Base-by-base conservation (phyloP, 2,329 filamentous ascomycete genomes). In the Colletotrichum liriopes region DNA sequence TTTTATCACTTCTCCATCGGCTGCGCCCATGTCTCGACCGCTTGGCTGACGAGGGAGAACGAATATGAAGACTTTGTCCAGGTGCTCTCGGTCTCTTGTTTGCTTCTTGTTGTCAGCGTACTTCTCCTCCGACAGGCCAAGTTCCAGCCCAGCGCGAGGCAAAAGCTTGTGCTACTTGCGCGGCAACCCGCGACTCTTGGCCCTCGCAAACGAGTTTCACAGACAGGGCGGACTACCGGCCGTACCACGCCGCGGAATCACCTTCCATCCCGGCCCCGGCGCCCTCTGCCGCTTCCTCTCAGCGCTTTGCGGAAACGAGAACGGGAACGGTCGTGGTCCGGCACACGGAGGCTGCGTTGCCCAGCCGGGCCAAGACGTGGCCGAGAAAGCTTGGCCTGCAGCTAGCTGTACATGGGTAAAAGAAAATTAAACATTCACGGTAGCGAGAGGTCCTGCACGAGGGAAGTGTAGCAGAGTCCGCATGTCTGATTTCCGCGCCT, bases 341-440 rank as follows among this genome's bases (percentile, higher is more conserved):
- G 20, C 18, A 37, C 20, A 37, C 14, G 32, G 8, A 9, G 5
- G 32, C 7, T 56, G 54, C 32, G 52, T 23, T 32, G 68, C 68
- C 68, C 56, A 63, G 64, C 49, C 56, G 58, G 51, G 64, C 43
- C 68, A 67, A 67, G 64, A 41, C 29, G 49, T 14, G 56, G 26
- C 68, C 51, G 58, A 71, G 47, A 55, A 71, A 71, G 47, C 41
- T 67, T 67, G 63, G 47, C 26, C 18, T 23, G 41, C 63, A 43
- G 63, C 55, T 39, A 37, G 63, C 55, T 39, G 35, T n/a, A n/a
- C 41, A n/a, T 29, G 26, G 12, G 12, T 26, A 26, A 54, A 52
- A 52, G 23, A 23, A 41, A 26, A 26, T 26, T 26, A 26, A 26
- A 26, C 23, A 26, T 26, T 2, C 23, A 26, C 23, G 23, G 2